Evolutionary conservation across 169 alveolate species (phyloP), one percentile per base, ranked within the genome.

Genomic region (Plasmodium billcollinsi): DNA sequence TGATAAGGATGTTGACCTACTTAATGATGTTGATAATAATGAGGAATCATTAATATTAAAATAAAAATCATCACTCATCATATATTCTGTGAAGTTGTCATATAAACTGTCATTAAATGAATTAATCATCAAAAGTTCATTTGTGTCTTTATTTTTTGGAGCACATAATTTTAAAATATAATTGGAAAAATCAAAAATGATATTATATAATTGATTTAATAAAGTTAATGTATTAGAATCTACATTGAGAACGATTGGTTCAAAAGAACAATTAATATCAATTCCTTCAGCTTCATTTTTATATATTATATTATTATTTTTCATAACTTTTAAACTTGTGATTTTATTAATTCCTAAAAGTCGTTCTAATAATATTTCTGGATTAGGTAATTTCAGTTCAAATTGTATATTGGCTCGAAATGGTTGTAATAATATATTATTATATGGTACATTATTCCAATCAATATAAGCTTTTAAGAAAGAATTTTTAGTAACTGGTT

Each of bases 401-500:
- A 83, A 83, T 7, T 70, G 39, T 1, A 83, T 29, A 14, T 83
- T 83, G 21, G 58, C 74, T 83, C 91, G 54, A 33, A 83, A 83
- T 26, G 91, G 91, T 45, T 83, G 91, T 21, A 83, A 50, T 26
- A 83, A 63, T 26, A 83, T 83, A 66, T 71, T 83, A 70, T 63
- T 67, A 62, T 83, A 71, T 18, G 91, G 86, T 1, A 83, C 67
- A 33, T 70, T 83, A 65, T 83, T 83, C 91, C 91, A 83, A 58
- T 83, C 91, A 49, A 83, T 83, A 63, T 83, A 83, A 20, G 91
- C 91, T 49, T 73, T 67, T 45, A 83, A 61, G 29, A 83, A 83
- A n/a, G 91, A 76, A 50, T 29, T 83, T 58, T 33, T 83, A 45
- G 91, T 58, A 12, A 83, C 91, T 12, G 91, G 91, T 70, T 73